Evolutionary conservation across 257 asterid species (phyloP).

Genomic region (Penstemon newberryi): DNA sequence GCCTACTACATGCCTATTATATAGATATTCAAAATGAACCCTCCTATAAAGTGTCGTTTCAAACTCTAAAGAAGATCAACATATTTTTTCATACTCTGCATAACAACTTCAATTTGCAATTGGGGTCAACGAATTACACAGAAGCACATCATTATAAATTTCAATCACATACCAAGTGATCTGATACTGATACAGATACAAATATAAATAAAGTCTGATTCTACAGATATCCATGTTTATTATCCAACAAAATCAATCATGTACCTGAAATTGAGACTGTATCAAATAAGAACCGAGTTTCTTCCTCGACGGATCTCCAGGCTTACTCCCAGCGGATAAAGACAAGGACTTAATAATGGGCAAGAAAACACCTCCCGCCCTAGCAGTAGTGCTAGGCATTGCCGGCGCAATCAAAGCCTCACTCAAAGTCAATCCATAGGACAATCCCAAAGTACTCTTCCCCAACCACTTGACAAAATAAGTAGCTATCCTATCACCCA

Average conservation of each 20-base stretch:
- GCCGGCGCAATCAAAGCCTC: constrained; percentile 97
- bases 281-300: constrained; percentile 83
- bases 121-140: too few species aligned
- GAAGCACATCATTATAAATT: too few species aligned
- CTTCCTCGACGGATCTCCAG: constrained; percentile 70
- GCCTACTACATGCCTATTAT: not conserved
- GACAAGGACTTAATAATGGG: constrained; percentile 88
- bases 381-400: constrained; percentile 97
- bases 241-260: constrained; percentile 10
- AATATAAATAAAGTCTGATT: not conserved
- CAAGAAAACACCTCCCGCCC: constrained; percentile 95
- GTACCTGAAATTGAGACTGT: constrained; percentile 90
- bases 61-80: not conserved
- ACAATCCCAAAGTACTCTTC: constrained; percentile 87
- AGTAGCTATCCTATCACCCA: constrained; percentile 87
- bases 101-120: too few species aligned
- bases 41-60: not conserved
- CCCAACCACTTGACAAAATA: constrained; percentile 90
- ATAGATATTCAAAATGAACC: not conserved
- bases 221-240: not conserved
- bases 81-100: not conserved
- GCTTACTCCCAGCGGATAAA: constrained; percentile 80
- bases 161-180: not conserved
- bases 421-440: constrained; percentile 82
- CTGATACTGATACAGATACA: constrained; percentile 16